phyloP scores from a whole-genome alignment of 768 basidiomycete genomes.

The Cyclocybe aegerita region DNA sequence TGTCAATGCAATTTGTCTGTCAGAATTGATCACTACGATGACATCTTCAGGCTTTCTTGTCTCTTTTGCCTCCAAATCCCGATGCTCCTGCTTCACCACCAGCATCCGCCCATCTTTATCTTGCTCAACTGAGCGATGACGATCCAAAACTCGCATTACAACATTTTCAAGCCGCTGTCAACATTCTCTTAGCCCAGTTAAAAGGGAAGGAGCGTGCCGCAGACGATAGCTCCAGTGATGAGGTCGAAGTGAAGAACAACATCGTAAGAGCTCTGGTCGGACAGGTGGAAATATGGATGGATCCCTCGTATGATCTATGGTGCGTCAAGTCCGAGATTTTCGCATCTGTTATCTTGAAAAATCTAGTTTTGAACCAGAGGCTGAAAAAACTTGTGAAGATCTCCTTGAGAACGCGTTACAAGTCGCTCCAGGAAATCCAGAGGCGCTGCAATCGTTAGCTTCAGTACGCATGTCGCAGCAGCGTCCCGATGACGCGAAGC shows the following conservation, averaged over 20 bases:
- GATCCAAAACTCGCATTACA: conserved; percentile 72
- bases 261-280: conserved; percentile 80
- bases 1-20: background rate
- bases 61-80: conserved; percentile 59
- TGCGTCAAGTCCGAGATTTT: conserved; percentile 26
- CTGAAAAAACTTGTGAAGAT: conserved; percentile 79
- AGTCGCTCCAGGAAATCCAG: conserved; percentile 72
- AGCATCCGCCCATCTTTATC: conserved; percentile 83
- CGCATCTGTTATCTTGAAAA: background rate
- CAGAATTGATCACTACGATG: background rate
- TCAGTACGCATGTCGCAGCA: conserved; percentile 90
- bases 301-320: conserved; percentile 87
- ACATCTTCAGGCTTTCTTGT: conserved; percentile 54
- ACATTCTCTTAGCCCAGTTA: conserved; percentile 62
- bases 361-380: conserved; percentile 77
- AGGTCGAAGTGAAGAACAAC: conserved; percentile 61
- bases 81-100: conserved; percentile 62
- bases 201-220: conserved; percentile 71
- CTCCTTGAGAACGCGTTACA: conserved; percentile 72
- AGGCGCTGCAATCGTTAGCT: conserved; percentile 78
- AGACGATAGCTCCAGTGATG: conserved; percentile 39
- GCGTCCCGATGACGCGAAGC: conserved; percentile 77
- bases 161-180: conserved; percentile 81
- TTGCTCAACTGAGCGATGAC: conserved; percentile 81
- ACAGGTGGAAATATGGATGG: conserved; percentile 98